Conservation (phyloP, 208 protist genomes). For the Acanthamoeba divionensis region DNA sequence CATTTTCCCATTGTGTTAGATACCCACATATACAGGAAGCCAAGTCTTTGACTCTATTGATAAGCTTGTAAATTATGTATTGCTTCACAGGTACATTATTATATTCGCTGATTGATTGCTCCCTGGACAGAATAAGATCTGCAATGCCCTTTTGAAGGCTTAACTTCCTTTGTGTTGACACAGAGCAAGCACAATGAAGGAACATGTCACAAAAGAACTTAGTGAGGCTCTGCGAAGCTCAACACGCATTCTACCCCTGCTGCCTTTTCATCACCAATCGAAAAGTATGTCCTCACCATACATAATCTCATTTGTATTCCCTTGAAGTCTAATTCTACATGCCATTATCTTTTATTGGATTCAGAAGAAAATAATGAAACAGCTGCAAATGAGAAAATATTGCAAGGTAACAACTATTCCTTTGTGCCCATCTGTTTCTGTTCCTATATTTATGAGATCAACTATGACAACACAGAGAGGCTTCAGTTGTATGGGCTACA, state of each 20-base stretch:
- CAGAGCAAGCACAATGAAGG: slow-evolving; percentile 23
- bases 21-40: background rate
- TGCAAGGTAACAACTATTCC: background rate
- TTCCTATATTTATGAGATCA: background rate
- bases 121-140: no score
- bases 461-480: background rate
- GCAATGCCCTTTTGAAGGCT: background rate
- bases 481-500: slow-evolving; percentile 10
- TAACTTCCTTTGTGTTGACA: background rate
- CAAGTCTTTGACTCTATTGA: slow-evolving; percentile 12
- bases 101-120: background rate
- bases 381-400: background rate
- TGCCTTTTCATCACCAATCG: background rate
- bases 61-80: background rate
- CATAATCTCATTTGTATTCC: background rate
- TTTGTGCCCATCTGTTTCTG: background rate
- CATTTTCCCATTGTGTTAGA: background rate
- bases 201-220: background rate
- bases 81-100: background rate
- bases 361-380: background rate
- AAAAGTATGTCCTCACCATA: background rate
- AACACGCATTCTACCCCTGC: background rate
- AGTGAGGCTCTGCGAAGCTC: background rate
- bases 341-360: background rate
- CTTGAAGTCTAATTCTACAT: background rate